These are phyloP conservation scores for Sarocladium brachiariae DNA, from an alignment of 2,329 filamentous ascomycete genomes.

Conservation along the genomic window DNA sequence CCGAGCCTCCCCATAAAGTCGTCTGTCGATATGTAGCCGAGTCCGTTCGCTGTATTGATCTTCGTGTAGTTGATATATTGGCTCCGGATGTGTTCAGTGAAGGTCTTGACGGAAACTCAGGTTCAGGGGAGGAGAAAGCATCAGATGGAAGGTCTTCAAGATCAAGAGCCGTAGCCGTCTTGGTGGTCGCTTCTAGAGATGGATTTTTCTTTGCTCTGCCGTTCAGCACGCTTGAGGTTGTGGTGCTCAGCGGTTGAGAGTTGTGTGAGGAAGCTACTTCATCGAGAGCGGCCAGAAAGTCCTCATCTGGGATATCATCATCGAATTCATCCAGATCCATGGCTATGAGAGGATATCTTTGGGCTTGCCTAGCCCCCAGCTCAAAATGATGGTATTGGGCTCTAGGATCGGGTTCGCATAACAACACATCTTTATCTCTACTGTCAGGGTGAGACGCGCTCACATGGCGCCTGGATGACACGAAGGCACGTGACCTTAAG, in stretches of 20 bases:
- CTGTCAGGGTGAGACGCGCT: not conserved
- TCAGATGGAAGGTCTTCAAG: slow-evolving; percentile 54
- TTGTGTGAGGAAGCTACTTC: slow-evolving; percentile 33
- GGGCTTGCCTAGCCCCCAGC: not conserved
- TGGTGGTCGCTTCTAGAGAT: not conserved
- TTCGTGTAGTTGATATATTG: slow-evolving; percentile 14
- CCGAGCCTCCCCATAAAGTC: slow-evolving; percentile 44
- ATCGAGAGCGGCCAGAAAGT: slow-evolving; percentile 54
- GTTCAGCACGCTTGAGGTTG: not conserved
- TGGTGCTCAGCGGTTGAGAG: not conserved
- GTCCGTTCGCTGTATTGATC: slow-evolving; percentile 26
- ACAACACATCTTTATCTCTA: not conserved
- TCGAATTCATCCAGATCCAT: slow-evolving; percentile 59
- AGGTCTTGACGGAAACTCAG: slow-evolving; percentile 13
- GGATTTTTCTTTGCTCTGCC: not conserved
- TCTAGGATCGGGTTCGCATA: too few species aligned
- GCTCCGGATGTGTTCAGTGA: slow-evolving; percentile 1
- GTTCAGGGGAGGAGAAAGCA: slow-evolving; percentile 59
- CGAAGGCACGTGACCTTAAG: not conserved
- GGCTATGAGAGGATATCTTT: not conserved
- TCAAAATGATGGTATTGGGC: too few species aligned
- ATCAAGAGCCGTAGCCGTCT: slow-evolving; percentile 25
- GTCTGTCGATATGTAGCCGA: slow-evolving; percentile 44
- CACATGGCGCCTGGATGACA: not conserved
- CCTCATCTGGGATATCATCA: slow-evolving; percentile 59